phyloP scores from a whole-genome alignment of 2,329 filamentous ascomycete species.

The Fusarium dlaminii region DNA sequence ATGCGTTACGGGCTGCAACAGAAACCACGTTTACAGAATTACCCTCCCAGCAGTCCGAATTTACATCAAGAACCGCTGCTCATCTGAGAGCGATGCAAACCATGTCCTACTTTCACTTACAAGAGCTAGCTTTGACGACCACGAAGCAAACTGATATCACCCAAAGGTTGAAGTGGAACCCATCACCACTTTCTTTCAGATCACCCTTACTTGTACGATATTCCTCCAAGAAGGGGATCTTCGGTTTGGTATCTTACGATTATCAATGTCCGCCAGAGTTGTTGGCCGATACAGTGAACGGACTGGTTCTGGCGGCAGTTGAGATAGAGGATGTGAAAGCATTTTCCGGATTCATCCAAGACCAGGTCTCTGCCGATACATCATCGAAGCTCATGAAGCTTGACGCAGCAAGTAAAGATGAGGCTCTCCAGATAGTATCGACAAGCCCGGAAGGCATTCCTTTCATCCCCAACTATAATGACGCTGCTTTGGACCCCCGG shows the following conservation, averaged over 20 bases:
- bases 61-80: constrained; percentile 66
- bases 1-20: constrained; percentile 59
- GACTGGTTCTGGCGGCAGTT: constrained; percentile 74
- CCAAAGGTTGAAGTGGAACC: constrained; percentile 56
- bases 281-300: constrained; percentile 73
- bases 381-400: constrained; percentile 32
- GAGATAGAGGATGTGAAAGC: constrained; percentile 65
- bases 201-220: constrained; percentile 73
- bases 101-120: constrained; percentile 79
- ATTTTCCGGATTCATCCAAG: constrained; percentile 50
- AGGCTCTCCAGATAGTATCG: constrained; percentile 6
- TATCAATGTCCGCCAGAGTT: constrained; percentile 68
- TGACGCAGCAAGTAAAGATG: neutral
- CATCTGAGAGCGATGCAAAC: constrained; percentile 78
- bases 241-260: constrained; percentile 75
- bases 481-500: constrained; percentile 67
- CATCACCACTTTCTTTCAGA: constrained; percentile 63
- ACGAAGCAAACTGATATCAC: constrained; percentile 3
- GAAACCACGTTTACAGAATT: constrained; percentile 59
- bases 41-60: constrained; percentile 67
- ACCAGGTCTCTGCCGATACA: neutral
- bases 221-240: constrained; percentile 60
- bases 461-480: constrained; percentile 65
- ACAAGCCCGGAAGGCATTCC: constrained; percentile 65
- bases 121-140: constrained; percentile 30